Base-by-base conservation (phyloP, 139 green algal genomes). In the Picochlorum sp. region DNA sequence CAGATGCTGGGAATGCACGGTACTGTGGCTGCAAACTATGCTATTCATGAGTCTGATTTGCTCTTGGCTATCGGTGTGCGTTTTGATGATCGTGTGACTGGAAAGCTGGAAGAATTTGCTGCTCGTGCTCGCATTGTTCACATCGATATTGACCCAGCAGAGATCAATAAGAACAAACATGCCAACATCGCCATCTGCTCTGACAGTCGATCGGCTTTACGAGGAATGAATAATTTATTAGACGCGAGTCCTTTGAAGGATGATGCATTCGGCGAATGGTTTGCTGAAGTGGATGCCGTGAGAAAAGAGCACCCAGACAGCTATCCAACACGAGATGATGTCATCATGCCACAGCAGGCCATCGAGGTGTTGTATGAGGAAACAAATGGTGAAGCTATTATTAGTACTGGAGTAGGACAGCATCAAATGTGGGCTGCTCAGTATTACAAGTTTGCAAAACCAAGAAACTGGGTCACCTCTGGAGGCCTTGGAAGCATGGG, bases 111-210 rank as follows among this genome's bases (percentile, higher is more conserved):
- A 68, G 72, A 81, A 8, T 99, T 99, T 80, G 94, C 94, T 0
- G 69, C 78, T 34, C 81, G 79, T 24, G 80, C 94, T 10, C 80
- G 79, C 67, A 97, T 99, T 71, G 85, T 98, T 62, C 94, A 99
- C 81, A 87, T 99, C 44, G 94, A 99, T 75, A 95, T 99, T 60
- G 94, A 99, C 79, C 84, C 94, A 1, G 94, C 94, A 3, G 92
- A 99, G 84, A 96, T 99, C 70, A 66, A 87, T 75, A 99, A 99
- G 86, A 99, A 99, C 94, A 99, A 99, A 86, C 38, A 83, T 8
- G 83, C 92, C 18, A 81, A 95, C 75, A 81, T 97, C 51, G 75
- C 89, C 9, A 62, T 97, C 26, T 89, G 68, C 65, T 74, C 89
- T 20, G 90, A 98, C 71, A 77, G 90, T 2, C 84, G 81, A 66